Percentiles rank a stretch among this genome's conserved stretches.
These are phyloP conservation scores for Fusarium chuoi DNA, from an alignment of 2,329 filamentous ascomycete genomes.

Conservation along the genomic window DNA sequence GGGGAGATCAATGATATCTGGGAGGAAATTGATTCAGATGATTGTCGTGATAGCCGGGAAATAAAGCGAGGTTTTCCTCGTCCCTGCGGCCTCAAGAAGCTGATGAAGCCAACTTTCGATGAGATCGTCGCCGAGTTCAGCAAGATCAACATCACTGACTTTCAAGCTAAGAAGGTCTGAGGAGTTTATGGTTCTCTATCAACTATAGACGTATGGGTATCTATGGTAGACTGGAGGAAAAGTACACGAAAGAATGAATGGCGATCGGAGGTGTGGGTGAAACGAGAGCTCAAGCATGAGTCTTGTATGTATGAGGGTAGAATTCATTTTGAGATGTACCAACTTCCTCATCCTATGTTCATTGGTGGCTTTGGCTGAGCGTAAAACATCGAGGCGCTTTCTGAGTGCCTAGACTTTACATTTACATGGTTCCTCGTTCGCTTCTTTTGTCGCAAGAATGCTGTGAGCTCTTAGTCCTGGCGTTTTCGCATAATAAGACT, in stretches of 20 bases:
- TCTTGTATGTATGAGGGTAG: not conserved
- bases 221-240: too few species aligned
- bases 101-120: not conserved
- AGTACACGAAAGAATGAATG: not conserved
- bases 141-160: not conserved
- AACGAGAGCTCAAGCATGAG: not conserved
- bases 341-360: too few species aligned
- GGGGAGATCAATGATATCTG: not conserved
- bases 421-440: too few species aligned
- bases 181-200: rapidly evolving
- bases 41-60: not conserved
- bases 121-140: rapidly evolving
- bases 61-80: not conserved
- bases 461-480: too few species aligned
- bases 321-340: too few species aligned
- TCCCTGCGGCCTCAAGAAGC: not conserved
- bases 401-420: too few species aligned
- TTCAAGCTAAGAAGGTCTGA: not conserved
- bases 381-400: too few species aligned
- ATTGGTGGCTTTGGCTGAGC: too few species aligned
- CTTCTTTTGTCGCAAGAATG: too few species aligned
- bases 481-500: too few species aligned
- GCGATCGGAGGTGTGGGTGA: rapidly evolving
- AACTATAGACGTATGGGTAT: not conserved
- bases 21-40: not conserved